These are phyloP conservation scores for Cetradonia linearis DNA, from an alignment of 495 filamentous ascomycete species.

Conservation along the genomic window DNA sequence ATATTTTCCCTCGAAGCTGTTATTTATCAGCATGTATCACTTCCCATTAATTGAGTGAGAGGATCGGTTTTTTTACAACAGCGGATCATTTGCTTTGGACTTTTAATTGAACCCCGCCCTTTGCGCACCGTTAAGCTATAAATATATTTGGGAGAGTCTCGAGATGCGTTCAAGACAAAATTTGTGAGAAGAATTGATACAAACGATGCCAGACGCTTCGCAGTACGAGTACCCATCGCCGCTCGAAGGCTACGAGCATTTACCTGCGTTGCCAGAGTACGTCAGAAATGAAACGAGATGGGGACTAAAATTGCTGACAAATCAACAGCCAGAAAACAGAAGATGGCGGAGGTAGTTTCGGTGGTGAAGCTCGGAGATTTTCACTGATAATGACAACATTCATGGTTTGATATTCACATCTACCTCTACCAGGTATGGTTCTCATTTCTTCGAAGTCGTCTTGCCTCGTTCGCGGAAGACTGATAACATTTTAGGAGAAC, in stretches of 20 bases:
- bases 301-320: slow-evolving; percentile 3
- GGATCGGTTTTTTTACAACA: not conserved
- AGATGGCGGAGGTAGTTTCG: slow-evolving; percentile 49
- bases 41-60: not conserved
- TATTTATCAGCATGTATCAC: too few species aligned
- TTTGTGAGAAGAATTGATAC: not conserved
- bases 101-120: not conserved
- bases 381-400: slow-evolving; percentile 61
- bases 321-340: slow-evolving; percentile 35
- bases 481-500: slow-evolving; percentile 30
- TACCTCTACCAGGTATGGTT: slow-evolving; percentile 65
- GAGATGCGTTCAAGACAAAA: not conserved
- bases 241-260: slow-evolving; percentile 53
- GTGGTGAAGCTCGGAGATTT: slow-evolving; percentile 19
- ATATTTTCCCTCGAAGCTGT: too few species aligned
- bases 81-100: not conserved
- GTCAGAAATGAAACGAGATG: slow-evolving; percentile 20
- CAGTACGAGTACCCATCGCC: slow-evolving; percentile 53
- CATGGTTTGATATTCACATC: slow-evolving; percentile 34
- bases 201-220: slow-evolving; percentile 27
- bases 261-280: slow-evolving; percentile 53
- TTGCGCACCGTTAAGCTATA: not conserved
- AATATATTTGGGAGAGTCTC: not conserved
- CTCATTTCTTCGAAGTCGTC: slow-evolving; percentile 27
- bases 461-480: slow-evolving; percentile 48